Conservation (phyloP, 768 basidiomycete species). For the Auriscalpium microsporum region DNA sequence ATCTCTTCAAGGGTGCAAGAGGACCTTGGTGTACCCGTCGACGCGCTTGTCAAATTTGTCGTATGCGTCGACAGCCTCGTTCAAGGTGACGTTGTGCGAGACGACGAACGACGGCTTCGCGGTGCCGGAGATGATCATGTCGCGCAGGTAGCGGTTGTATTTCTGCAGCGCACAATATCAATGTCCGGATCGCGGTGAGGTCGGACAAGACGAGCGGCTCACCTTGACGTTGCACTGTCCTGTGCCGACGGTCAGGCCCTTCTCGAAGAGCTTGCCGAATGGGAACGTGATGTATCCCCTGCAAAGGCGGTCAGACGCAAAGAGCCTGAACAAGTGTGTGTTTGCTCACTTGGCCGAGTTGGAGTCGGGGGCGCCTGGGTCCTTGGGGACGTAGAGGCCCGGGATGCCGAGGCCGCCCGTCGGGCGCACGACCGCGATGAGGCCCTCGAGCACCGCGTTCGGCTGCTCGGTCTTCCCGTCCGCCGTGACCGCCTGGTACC, state of each 20-base stretch:
- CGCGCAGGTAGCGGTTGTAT: conserved; percentile 46
- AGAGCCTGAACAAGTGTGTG: no score
- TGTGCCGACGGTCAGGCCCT: conserved; percentile 44
- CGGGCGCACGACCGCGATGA: conserved; percentile 44
- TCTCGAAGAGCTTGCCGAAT: conserved; percentile 46
- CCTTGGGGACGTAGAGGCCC: conserved; percentile 47
- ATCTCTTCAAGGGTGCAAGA: conserved; percentile 35
- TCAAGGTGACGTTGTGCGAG: conserved; percentile 42
- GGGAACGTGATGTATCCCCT: conserved; percentile 47
- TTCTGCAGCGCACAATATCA: conserved; percentile 21
- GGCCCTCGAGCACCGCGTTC: conserved; percentile 41
- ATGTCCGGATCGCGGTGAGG: background rate
- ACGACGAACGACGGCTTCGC: conserved; percentile 50
- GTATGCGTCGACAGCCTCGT: conserved; percentile 42
- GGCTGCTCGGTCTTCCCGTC: conserved; percentile 52
- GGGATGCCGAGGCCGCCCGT: conserved; percentile 53
- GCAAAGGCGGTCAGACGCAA: background rate
- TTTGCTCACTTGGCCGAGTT: conserved; percentile 36
- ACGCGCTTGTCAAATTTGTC: conserved; percentile 45
- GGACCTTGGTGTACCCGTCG: conserved; percentile 46
- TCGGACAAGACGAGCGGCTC: background rate
- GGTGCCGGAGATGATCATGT: conserved; percentile 43
- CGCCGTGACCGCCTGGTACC: conserved; percentile 44
- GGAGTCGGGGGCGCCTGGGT: conserved; percentile 47
- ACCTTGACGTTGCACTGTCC: conserved; percentile 53